These are phyloP conservation scores for Penicillium sp. DNA, from an alignment of 2,329 filamentous ascomycete genomes.

Conservation along the genomic window DNA sequence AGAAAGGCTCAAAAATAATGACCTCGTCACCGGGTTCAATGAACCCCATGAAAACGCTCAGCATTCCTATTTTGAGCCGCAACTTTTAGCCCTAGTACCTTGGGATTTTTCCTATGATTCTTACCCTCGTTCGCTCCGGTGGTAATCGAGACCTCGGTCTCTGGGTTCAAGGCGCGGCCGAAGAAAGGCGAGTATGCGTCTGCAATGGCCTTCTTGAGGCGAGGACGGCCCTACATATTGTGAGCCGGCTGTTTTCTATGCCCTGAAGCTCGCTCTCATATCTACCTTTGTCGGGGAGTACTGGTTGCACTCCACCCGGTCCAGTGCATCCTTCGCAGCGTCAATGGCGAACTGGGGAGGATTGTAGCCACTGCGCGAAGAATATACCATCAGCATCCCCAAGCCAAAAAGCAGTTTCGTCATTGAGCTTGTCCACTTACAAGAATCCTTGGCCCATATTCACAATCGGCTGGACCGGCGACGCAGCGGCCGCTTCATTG, in stretches of 20 bases:
- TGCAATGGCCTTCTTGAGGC: constrained; percentile 87
- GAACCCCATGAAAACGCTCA: constrained; percentile 97
- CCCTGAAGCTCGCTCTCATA: background rate
- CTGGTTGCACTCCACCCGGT: constrained; percentile 95
- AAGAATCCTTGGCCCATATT: constrained; percentile 64
- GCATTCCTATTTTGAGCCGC: constrained; percentile 57
- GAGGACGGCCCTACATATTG: constrained; percentile 62
- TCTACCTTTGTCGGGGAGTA: constrained; percentile 83
- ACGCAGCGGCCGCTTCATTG: constrained; percentile 61
- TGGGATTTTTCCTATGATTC: background rate
- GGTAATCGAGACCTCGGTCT: constrained; percentile 91
- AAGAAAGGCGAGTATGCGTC: constrained; percentile 89
- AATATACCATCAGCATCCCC: background rate
- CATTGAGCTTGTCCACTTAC: constrained; percentile 32
- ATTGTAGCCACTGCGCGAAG: constrained; percentile 66
- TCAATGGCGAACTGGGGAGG: constrained; percentile 85
- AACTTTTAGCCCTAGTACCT: background rate
- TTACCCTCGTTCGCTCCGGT: constrained; percentile 56
- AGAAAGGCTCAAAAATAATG: constrained; percentile 97
- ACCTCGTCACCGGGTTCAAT: constrained; percentile 93
- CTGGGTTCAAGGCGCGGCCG: constrained; percentile 73
- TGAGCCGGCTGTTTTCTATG: constrained; percentile 7
- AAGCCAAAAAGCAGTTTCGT: background rate
- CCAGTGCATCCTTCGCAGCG: constrained; percentile 82
- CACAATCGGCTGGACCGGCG: constrained; percentile 60